Percentiles rank a stretch among this genome's conserved stretches.
Evolutionary conservation across 768 basidiomycete genomes (phyloP).

Genomic region (Suillus hirtellus): DNA sequence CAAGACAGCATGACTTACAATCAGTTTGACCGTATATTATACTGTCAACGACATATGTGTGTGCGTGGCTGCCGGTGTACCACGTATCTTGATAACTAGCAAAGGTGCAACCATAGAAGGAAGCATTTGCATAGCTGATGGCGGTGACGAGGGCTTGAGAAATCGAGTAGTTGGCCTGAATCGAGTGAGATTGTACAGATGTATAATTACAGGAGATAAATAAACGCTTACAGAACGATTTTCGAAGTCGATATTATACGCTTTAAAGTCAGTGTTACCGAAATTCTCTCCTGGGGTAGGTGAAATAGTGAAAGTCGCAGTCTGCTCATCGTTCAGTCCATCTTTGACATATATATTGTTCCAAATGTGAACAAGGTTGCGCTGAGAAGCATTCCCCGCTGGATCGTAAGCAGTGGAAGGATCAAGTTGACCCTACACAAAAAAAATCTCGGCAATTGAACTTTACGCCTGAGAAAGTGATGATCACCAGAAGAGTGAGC

Average conservation of each 20-base stretch:
- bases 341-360: slow-evolving; percentile 43
- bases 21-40: slow-evolving; percentile 65
- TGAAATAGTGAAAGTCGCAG: slow-evolving; percentile 57
- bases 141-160: slow-evolving; percentile 64
- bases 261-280: slow-evolving; percentile 59
- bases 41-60: slow-evolving; percentile 62
- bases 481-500: slow-evolving; percentile 53
- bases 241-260: slow-evolving; percentile 67
- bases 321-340: slow-evolving; percentile 55
- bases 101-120: slow-evolving; percentile 62
- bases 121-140: slow-evolving; percentile 65
- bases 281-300: slow-evolving; percentile 50
- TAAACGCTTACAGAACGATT: slow-evolving; percentile 56
- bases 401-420: slow-evolving; percentile 37
- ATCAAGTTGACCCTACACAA: slow-evolving; percentile 50
- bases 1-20: slow-evolving; percentile 40
- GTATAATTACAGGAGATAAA: background rate
- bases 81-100: slow-evolving; percentile 67
- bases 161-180: slow-evolving; percentile 53
- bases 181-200: background rate
- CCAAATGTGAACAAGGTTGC: slow-evolving; percentile 56
- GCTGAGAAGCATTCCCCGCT: slow-evolving; percentile 43
- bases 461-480: slow-evolving; percentile 6
- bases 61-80: slow-evolving; percentile 60
- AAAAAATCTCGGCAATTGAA: background rate